phyloP scores from a whole-genome alignment of 1,139 yeast genomes.

The Pichia kudriavzevii region DNA sequence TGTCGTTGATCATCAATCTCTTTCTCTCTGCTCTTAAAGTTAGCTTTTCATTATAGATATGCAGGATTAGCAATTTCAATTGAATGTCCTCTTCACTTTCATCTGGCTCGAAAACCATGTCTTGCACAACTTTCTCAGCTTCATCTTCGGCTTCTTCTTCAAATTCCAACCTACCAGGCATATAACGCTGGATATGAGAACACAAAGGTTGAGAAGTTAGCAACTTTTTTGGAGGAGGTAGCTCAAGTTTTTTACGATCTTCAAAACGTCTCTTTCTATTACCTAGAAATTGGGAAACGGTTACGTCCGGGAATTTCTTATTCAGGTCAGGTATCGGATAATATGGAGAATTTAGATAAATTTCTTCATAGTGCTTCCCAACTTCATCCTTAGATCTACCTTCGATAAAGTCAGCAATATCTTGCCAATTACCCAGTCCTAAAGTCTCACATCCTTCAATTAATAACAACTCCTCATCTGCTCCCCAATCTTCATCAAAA shows the following conservation, averaged over 20 bases:
- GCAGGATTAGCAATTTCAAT: slow-evolving; percentile 76
- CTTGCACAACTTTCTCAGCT: slow-evolving; percentile 90
- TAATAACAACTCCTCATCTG: slow-evolving; percentile 85
- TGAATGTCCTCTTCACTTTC: slow-evolving; percentile 85
- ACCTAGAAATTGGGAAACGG: slow-evolving; percentile 63
- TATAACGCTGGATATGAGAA: slow-evolving; percentile 94
- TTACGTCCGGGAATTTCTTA: slow-evolving; percentile 52
- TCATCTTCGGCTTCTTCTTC: slow-evolving; percentile 96
- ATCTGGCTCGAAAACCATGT: slow-evolving; percentile 91
- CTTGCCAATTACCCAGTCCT: slow-evolving; percentile 97
- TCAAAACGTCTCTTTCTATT: slow-evolving; percentile 69
- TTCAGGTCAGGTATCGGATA: slow-evolving; percentile 84
- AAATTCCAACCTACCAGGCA: slow-evolving; percentile 98
- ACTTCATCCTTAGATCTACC: slow-evolving; percentile 90
- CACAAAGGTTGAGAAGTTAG: slow-evolving; percentile 92
- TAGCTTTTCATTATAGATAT: slow-evolving; percentile 81
- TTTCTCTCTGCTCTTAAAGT: slow-evolving; percentile 92
- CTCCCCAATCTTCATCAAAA: slow-evolving; percentile 91
- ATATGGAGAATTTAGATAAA: slow-evolving; percentile 58
- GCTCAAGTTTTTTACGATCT: slow-evolving; percentile 48
- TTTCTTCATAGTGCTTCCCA: slow-evolving; percentile 65
- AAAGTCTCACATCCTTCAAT: slow-evolving; percentile 84
- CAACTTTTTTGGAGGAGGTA: slow-evolving; percentile 79
- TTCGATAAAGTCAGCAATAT: slow-evolving; percentile 90
- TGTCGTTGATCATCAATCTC: slow-evolving; percentile 68